Percentiles rank a stretch among this genome's conserved stretches.
These are phyloP conservation scores for Xylariomycetidae sp. DNA, from an alignment of 2,329 filamentous ascomycete species.

Conservation along the genomic window DNA sequence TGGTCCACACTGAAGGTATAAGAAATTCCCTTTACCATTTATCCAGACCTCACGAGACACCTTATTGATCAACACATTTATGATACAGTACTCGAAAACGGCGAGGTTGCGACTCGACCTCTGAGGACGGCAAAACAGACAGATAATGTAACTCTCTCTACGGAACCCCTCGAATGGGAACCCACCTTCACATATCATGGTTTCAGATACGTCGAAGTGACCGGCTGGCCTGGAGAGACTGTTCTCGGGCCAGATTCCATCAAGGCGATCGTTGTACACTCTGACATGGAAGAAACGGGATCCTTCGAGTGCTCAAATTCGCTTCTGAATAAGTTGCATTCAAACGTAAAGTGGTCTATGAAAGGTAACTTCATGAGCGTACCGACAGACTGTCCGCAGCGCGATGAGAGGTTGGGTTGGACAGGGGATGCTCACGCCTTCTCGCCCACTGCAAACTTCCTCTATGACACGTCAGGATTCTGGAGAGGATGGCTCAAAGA, in stretches of 20 bases:
- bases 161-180: slow-evolving; percentile 46
- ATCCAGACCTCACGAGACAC: background rate
- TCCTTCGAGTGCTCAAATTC: slow-evolving; percentile 47
- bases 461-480: slow-evolving; percentile 49
- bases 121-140: slow-evolving; percentile 19
- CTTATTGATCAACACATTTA: background rate
- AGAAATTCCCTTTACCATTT: background rate
- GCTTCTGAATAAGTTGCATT: slow-evolving; percentile 48
- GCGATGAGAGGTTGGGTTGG: slow-evolving; percentile 48
- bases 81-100: slow-evolving; percentile 35
- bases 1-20: slow-evolving; percentile 48
- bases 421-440: slow-evolving; percentile 45
- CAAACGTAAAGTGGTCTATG: slow-evolving; percentile 54
- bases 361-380: slow-evolving; percentile 54
- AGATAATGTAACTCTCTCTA: slow-evolving; percentile 17
- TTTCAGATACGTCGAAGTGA: slow-evolving; percentile 43
- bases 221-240: slow-evolving; percentile 31
- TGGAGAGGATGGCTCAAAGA: slow-evolving; percentile 47
- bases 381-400: slow-evolving; percentile 46
- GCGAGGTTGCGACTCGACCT: slow-evolving; percentile 33
- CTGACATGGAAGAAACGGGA: slow-evolving; percentile 46
- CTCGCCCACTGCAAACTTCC: slow-evolving; percentile 43
- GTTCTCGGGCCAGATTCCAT: slow-evolving; percentile 21
- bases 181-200: slow-evolving; percentile 48
- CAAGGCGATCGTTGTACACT: slow-evolving; percentile 42